phyloP scores from a whole-genome alignment of 306 rosid species.

The Carpinus fangiana region DNA sequence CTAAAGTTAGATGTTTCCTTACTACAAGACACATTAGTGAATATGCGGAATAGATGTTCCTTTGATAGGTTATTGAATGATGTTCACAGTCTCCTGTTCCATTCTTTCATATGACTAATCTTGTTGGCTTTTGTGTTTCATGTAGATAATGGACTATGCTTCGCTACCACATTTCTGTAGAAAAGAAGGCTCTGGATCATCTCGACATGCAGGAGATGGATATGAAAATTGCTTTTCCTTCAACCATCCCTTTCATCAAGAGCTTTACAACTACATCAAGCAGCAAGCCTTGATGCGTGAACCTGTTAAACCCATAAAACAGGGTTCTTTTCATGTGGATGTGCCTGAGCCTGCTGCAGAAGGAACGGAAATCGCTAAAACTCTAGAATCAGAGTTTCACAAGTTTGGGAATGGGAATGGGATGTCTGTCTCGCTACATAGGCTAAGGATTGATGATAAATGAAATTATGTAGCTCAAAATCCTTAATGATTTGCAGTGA shows the following conservation, averaged over 20 bases:
- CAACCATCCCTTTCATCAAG: conserved; percentile 85
- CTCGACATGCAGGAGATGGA: conserved; percentile 51
- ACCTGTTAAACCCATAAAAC: conserved; percentile 55
- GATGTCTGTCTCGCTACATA: conserved; percentile 40
- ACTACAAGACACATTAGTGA: background rate
- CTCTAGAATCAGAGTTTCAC: conserved; percentile 65
- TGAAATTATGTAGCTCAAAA: conserved; percentile 10
- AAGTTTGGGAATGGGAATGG: conserved; percentile 46
- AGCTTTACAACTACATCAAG: conserved; percentile 70
- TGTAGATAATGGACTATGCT: conserved; percentile 85
- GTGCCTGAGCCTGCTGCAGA: conserved; percentile 61
- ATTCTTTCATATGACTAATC: conserved; percentile 27
- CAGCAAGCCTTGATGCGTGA: conserved; percentile 54
- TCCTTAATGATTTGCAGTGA: conserved; percentile 11
- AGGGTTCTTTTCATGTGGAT: conserved; percentile 82
- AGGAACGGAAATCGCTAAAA: conserved; percentile 54
- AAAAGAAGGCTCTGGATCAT: conserved; percentile 78
- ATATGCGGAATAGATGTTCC: conserved; percentile 1
- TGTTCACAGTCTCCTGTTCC: background rate
- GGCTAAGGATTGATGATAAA: conserved; percentile 44
- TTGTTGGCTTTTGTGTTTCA: conserved; percentile 27
- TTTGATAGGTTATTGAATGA: conserved; percentile 9
- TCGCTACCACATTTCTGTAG: conserved; percentile 90
- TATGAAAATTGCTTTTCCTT: conserved; percentile 65
- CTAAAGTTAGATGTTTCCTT: background rate